Evolutionary conservation across 352 stramenopile species (phyloP).

Genomic region (Globisporangium irregulare): DNA sequence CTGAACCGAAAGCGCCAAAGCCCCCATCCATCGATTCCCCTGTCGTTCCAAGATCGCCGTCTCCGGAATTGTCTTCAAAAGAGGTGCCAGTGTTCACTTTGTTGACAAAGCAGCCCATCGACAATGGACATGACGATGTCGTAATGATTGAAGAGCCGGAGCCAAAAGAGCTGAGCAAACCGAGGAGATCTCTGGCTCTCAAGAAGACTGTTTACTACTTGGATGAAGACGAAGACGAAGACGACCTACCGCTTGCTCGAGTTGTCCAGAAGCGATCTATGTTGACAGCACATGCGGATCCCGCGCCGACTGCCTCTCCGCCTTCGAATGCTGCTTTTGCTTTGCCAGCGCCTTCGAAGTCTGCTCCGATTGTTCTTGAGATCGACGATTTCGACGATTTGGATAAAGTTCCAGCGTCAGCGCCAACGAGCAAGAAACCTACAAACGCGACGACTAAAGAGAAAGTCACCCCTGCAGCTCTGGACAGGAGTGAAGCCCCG

Average conservation of each 20-base stretch:
- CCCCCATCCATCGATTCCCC: constrained; percentile 12
- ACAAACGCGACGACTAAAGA: not conserved
- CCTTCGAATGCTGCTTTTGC: not conserved
- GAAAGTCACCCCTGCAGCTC: not conserved
- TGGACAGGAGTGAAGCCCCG: not conserved
- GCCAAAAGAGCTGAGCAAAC: not conserved
- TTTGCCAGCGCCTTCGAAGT: not conserved
- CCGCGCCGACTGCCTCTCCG: not conserved
- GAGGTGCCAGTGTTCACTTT: constrained; percentile 16
- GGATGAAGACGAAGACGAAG: not conserved
- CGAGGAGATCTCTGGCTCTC: constrained; percentile 14
- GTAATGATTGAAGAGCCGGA: not conserved
- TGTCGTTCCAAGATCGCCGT: not conserved
- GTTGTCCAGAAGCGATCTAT: not conserved
- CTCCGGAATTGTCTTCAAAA: constrained; percentile 9
- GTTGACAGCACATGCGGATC: not conserved
- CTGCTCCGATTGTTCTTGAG: constrained; percentile 5
- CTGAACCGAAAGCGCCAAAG: not conserved
- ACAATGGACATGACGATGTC: not conserved
- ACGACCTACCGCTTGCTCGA: not conserved
- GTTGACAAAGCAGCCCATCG: not conserved
- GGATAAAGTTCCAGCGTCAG: constrained; percentile 1
- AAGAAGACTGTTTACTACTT: constrained; percentile 1
- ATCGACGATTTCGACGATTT: constrained; percentile 16
- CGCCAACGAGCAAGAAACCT: not conserved